phyloP scores from a whole-genome alignment of 768 basidiomycete species.

The Phallus indusiatus region DNA sequence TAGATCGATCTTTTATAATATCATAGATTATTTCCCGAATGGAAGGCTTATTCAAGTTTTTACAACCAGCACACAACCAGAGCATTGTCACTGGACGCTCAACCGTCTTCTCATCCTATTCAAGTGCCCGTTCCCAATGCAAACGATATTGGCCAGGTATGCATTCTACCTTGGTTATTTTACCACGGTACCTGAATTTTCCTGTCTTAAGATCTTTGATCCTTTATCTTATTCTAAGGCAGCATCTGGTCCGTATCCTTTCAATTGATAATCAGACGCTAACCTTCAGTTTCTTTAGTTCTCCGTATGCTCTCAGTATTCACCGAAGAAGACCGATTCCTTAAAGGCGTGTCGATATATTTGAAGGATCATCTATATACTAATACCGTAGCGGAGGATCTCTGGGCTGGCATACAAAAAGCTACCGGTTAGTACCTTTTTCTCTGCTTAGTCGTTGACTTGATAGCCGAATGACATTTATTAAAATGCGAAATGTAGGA shows the following conservation, averaged over 20 bases:
- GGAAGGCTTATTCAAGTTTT: conserved; percentile 76
- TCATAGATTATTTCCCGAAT: conserved; percentile 66
- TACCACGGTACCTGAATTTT: not conserved
- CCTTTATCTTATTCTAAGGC: conserved; percentile 80
- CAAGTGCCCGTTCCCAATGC: conserved; percentile 86
- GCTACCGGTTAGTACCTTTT: conserved; percentile 55
- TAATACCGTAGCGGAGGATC: conserved; percentile 75
- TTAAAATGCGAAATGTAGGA: conserved; percentile 22
- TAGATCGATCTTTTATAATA: not conserved
- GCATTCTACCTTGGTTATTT: not conserved
- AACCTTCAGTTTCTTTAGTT: conserved; percentile 31
- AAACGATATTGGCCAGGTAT: conserved; percentile 68
- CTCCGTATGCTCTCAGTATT: conserved; percentile 87
- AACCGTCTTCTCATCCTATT: conserved; percentile 83
- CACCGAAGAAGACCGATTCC: conserved; percentile 85
- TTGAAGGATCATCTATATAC: conserved; percentile 80
- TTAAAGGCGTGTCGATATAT: conserved; percentile 83
- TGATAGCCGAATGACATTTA: no score
- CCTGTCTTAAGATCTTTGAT: conserved; percentile 67
- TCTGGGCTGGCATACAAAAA: conserved; percentile 78
- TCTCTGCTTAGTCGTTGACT: no score
- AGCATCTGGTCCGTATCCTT: conserved; percentile 45
- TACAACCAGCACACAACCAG: conserved; percentile 64
- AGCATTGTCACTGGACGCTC: conserved; percentile 75
- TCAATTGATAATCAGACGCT: conserved; percentile 7